These are phyloP conservation scores for Colletotrichum paranaense DNA, from an alignment of 2,329 filamentous ascomycete species.

Conservation along the genomic window DNA sequence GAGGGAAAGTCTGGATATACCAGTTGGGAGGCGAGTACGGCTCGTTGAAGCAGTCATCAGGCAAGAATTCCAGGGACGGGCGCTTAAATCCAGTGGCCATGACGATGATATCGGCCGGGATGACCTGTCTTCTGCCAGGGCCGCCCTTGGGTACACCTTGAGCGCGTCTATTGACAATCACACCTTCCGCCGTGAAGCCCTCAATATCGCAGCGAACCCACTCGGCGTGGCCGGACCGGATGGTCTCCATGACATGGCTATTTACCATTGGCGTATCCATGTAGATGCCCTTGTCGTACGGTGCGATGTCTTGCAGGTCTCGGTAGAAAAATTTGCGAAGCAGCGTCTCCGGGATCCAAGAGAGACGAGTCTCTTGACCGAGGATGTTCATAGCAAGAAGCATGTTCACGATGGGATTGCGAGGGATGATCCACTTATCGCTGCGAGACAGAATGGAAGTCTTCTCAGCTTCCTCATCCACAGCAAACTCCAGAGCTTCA, in stretches of 20 bases:
- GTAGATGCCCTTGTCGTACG: slow-evolving; percentile 78
- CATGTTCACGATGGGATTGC: slow-evolving; percentile 79
- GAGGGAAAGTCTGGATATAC: slow-evolving; percentile 90
- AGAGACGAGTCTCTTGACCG: slow-evolving; percentile 79
- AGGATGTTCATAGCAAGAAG: slow-evolving; percentile 83
- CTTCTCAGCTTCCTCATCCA: slow-evolving; percentile 72
- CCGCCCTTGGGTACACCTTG: slow-evolving; percentile 82
- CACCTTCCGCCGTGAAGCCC: slow-evolving; percentile 70
- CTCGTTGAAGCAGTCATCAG: slow-evolving; percentile 76
- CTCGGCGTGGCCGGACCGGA: slow-evolving; percentile 76
- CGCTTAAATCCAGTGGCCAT: slow-evolving; percentile 87
- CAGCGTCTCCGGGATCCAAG: slow-evolving; percentile 81
- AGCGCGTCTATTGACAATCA: slow-evolving; percentile 77
- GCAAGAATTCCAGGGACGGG: slow-evolving; percentile 79
- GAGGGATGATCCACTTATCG: slow-evolving; percentile 89
- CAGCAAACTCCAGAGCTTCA: slow-evolving; percentile 84
- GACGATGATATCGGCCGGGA: slow-evolving; percentile 81
- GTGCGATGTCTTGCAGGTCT: slow-evolving; percentile 80
- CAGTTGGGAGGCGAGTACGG: slow-evolving; percentile 85
- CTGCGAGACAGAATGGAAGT: slow-evolving; percentile 80
- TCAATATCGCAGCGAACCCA: slow-evolving; percentile 88
- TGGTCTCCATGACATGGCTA: slow-evolving; percentile 80
- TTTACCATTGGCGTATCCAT: slow-evolving; percentile 91
- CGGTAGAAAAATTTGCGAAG: slow-evolving; percentile 85
- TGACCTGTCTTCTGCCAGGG: slow-evolving; percentile 72